A percentile compares a stretch with the other conserved stretches of the same genome.
Evolutionary conservation across 305 asterid species (phyloP).

Genomic region (Fraxinus paxiana): DNA sequence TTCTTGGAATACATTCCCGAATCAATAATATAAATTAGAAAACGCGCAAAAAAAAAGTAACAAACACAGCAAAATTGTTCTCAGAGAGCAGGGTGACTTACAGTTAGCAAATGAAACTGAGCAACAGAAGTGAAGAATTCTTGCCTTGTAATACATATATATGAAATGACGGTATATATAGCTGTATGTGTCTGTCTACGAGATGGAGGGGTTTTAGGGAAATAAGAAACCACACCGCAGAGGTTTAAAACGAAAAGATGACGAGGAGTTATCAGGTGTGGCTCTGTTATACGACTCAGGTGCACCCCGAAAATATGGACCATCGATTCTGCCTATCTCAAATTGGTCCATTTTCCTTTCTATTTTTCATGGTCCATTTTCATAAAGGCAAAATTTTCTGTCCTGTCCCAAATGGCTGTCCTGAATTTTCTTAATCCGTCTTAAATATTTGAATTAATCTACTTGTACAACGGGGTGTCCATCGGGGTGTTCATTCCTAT

Average conservation of each 20-base stretch:
- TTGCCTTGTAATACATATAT: neutral
- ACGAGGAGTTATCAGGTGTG: neutral
- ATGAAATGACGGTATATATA: neutral
- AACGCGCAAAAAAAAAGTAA: neutral
- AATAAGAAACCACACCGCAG: neutral
- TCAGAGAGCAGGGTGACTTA: conserved; percentile 19
- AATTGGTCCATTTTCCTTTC: neutral
- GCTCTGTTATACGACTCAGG: neutral
- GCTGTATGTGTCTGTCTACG: neutral
- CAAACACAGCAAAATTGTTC: neutral
- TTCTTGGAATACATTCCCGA: neutral
- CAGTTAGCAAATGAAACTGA: conserved; percentile 20
- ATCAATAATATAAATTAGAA: neutral
- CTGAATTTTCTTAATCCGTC: neutral
- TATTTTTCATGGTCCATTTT: neutral
- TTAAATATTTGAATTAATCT: too few species aligned
- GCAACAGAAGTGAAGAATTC: neutral
- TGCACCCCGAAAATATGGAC: neutral
- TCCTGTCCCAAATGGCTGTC: neutral
- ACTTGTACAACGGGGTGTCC: too few species aligned
- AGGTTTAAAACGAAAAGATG: neutral
- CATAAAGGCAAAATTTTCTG: neutral
- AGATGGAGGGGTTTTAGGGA: conserved; percentile 31
- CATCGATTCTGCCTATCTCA: neutral
- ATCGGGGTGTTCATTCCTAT: too few species aligned